Conservation (phyloP, 2,329 filamentous ascomycete genomes). For the Penicillium occitanis region DNA sequence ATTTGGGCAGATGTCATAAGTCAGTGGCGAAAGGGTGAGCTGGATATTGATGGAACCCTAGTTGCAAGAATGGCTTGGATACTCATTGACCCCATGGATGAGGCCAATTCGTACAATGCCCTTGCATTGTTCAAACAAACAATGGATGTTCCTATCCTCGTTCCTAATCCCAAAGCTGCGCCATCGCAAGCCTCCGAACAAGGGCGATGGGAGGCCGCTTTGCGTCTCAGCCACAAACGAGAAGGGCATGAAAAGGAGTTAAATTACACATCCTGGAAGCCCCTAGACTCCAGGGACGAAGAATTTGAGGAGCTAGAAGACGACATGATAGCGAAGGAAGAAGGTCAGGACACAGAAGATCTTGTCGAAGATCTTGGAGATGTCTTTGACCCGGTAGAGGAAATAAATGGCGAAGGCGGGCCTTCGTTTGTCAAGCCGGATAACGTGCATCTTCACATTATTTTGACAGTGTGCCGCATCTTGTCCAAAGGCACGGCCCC, state of each 20-base stretch:
- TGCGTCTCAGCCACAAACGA: constrained; percentile 24
- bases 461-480: constrained; percentile 62
- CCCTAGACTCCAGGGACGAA: not conserved
- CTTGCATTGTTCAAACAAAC: constrained; percentile 77
- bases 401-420: constrained; percentile 14
- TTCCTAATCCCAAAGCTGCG: constrained; percentile 27
- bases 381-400: constrained; percentile 39
- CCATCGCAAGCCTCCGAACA: constrained; percentile 14
- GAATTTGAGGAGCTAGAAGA: not conserved
- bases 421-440: constrained; percentile 47
- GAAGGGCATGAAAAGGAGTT: not conserved
- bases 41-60: constrained; percentile 74
- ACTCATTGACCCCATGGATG: constrained; percentile 63
- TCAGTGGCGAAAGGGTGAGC: constrained; percentile 70
- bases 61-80: constrained; percentile 79
- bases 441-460: constrained; percentile 64
- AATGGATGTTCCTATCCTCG: constrained; percentile 64
- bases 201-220: constrained; percentile 16
- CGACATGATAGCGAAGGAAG: not conserved
- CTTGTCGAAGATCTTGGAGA: constrained; percentile 31
- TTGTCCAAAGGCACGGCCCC: constrained; percentile 60
- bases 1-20: constrained; percentile 78
- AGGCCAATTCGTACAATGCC: constrained; percentile 67
- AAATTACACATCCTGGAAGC: constrained; percentile 24
- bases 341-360: constrained; percentile 26